Base-by-base conservation (phyloP, 441 rosid genomes). In the Eutrema salsugineum region DNA sequence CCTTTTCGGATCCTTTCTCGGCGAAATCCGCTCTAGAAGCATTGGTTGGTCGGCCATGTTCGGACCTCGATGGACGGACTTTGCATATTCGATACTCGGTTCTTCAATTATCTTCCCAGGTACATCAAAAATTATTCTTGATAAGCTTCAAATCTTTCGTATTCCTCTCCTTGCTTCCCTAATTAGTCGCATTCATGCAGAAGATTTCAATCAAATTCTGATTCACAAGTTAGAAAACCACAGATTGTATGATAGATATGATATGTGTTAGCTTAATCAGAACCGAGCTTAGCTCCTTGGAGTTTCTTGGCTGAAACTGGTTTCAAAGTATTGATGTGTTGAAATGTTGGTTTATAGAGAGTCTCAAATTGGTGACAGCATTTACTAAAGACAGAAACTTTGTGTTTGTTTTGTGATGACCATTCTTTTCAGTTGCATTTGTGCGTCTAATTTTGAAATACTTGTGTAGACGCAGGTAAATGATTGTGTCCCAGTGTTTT, bases 71-170 rank as follows among this genome's bases (percentile, higher is more conserved):
- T 3, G 92, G 92, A 54, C 84, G 97, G 33, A 66, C 78, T 68
- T 66, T 91, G 78, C 91, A 91, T 77, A 90, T 94, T 43, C 90
- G 93, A 24, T 84, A 82, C 63, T 91, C 99, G 0, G 75, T 88
- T 57, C 78, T 81, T 71, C 91, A 84, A 44, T 83, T 75, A 24
- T 32, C 71, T 58, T 50, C 68, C 10, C 69, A 78, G 81, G 81
- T 78, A 22, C 63, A 50, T 42, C 15, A 12, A 11, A 35, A 39
- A 22, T 17, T 16, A 40, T 0, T 40, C 44, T 40, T 5, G 11
- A 14, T 12, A 10, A 4, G 44, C 44, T 12, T 40, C 15, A 36
- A 36, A 0, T 11, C 4, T 24, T 24, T 24, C 27, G 27, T 2
- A 24, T 24, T 24, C 27, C 27, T 24, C 27, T 24, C 27, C 27